Conservation (phyloP, 2,329 filamentous ascomycete species). For the Colletotrichum liriopes region DNA sequence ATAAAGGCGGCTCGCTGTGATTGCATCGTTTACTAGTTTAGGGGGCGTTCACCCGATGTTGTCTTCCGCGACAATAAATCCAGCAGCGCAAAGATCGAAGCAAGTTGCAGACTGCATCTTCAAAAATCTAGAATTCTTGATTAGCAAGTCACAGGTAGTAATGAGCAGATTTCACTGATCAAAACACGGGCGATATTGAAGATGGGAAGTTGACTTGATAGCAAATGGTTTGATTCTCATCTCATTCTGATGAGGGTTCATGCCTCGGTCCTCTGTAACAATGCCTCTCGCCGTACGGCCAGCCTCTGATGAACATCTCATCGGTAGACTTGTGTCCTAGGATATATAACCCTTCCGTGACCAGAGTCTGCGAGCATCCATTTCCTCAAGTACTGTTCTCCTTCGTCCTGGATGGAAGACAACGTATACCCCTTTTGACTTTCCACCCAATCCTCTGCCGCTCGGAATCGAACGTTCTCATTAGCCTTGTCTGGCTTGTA, state of each 20-base stretch:
- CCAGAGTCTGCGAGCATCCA: not conserved
- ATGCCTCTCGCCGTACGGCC: not conserved
- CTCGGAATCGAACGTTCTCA: not conserved
- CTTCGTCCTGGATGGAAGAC: not conserved
- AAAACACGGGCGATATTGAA: not conserved
- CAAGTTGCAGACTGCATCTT: not conserved
- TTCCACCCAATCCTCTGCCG: not conserved
- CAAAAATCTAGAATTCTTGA: not conserved
- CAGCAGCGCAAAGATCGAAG: not conserved
- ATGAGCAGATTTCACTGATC: not conserved
- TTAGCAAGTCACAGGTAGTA: not conserved
- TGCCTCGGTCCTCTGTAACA: not conserved
- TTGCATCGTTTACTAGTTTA: too few species aligned
- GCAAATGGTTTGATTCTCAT: not conserved
- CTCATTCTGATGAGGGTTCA: not conserved
- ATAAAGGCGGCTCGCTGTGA: slow-evolving; percentile 23
- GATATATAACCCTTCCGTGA: too few species aligned
- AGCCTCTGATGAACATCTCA: not conserved
- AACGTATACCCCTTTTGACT: not conserved
- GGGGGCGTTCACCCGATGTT: not conserved
- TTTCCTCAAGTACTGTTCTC: not conserved
- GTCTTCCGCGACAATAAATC: too few species aligned
- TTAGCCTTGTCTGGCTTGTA: not conserved
- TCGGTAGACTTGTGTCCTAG: not conserved
- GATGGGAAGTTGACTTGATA: not conserved